These are phyloP conservation scores for Pichia sp. DNA, from an alignment of 1,139 yeast species.

Conservation along the genomic window DNA sequence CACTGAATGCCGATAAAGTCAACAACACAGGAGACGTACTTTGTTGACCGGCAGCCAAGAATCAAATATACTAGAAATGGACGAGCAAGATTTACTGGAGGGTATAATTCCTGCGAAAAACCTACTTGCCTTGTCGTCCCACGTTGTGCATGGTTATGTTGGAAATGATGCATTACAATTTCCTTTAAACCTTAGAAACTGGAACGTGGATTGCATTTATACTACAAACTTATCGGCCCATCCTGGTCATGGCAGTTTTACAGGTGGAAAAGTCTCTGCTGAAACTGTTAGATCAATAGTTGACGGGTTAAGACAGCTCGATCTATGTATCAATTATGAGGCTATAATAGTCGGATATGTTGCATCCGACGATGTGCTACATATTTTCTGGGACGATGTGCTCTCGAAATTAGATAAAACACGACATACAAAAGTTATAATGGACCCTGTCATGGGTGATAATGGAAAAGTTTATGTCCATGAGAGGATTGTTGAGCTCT, in stretches of 20 bases:
- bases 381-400: slow-evolving; percentile 28
- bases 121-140: slow-evolving; percentile 45
- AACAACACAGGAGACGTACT: no score
- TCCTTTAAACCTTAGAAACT: slow-evolving; percentile 54
- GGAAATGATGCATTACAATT: slow-evolving; percentile 60
- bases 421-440: slow-evolving; percentile 23
- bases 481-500: slow-evolving; percentile 46
- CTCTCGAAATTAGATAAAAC: slow-evolving; percentile 18
- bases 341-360: slow-evolving; percentile 54
- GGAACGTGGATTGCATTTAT: slow-evolving; percentile 63
- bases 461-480: slow-evolving; percentile 61
- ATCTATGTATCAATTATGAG: slow-evolving; percentile 34
- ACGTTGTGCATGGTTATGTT: slow-evolving; percentile 63
- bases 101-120: slow-evolving; percentile 13
- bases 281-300: slow-evolving; percentile 26
- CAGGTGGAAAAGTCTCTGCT: slow-evolving; percentile 29
- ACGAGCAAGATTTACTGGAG: not conserved
- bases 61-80: no score
- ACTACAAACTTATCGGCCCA: slow-evolving; percentile 63
- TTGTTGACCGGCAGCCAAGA: no score
- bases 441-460: slow-evolving; percentile 78
- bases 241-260: slow-evolving; percentile 54
- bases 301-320: slow-evolving; percentile 26
- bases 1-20: no score
- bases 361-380: slow-evolving; percentile 41